Conservation (phyloP, 73 alveolate species). For the Durusdinium trenchii region DNA sequence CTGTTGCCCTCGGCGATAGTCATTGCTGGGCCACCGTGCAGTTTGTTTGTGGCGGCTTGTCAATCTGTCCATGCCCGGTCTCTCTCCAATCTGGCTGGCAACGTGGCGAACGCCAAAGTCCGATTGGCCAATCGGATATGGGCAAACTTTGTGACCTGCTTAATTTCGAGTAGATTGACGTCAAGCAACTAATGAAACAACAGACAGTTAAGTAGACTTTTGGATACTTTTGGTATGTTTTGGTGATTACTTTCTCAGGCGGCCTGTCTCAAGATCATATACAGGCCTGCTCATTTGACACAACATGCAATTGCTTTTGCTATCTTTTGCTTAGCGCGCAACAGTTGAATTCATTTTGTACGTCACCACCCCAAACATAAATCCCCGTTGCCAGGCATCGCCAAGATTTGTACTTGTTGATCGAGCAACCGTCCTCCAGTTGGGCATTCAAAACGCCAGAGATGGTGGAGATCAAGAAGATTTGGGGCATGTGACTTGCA, state of each 20-base stretch:
- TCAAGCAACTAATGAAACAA: too few relatives aligned
- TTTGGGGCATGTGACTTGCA: not conserved
- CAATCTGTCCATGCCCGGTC: not conserved
- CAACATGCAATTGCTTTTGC: too few relatives aligned
- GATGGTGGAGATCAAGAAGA: not conserved
- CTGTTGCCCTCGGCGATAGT: not conserved
- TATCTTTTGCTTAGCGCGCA: not conserved
- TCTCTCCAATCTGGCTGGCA: not conserved
- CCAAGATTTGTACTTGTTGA: not conserved
- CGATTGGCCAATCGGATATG: not conserved
- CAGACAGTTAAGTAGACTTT: too few relatives aligned
- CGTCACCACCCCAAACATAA: not conserved
- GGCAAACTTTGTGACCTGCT: not conserved
- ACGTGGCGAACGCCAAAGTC: not conserved
- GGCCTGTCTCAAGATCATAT: too few relatives aligned
- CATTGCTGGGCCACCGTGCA: not conserved
- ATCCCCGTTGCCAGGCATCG: not conserved
- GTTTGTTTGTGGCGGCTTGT: not conserved
- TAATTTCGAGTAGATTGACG: too few relatives aligned
- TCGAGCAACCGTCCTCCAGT: not conserved
- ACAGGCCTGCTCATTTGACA: too few relatives aligned
- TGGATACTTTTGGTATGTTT: not conserved
- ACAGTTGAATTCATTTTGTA: not conserved
- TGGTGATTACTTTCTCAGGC: too few relatives aligned
- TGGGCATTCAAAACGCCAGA: not conserved